Conservation (phyloP, 768 basidiomycete genomes). For the Mycena vitilis region DNA sequence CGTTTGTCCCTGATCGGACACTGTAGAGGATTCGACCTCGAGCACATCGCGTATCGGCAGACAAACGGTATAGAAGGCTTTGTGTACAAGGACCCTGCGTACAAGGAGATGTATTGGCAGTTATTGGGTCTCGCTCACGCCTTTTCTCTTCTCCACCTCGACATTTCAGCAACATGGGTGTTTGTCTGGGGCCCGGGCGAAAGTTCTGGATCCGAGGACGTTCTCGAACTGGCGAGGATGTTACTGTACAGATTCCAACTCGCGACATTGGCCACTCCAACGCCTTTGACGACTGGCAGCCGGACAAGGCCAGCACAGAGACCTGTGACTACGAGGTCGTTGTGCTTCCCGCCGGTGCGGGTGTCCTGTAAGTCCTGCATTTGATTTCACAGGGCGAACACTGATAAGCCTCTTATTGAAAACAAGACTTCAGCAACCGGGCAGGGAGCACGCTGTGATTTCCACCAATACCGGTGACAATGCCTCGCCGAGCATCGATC, state of each 20-base stretch:
- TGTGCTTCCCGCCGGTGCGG: constrained; percentile 1
- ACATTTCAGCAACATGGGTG: background rate
- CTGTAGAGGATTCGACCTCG: constrained; percentile 11
- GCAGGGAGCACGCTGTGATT: constrained; percentile 7
- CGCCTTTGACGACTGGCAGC: constrained; percentile 12
- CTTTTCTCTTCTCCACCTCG: background rate
- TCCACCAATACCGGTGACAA: background rate
- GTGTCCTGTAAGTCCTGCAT: background rate
- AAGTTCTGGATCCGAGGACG: constrained; percentile 13
- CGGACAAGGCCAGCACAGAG: background rate
- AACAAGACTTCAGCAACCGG: constrained; percentile 4
- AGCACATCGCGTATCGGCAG: constrained; percentile 2
- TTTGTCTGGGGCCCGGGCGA: constrained; percentile 1
- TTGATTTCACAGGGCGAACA: background rate
- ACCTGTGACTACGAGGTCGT: background rate
- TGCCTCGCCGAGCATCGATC: too few relatives aligned
- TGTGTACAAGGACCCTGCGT: background rate
- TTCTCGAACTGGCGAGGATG: background rate
- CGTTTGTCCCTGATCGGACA: too few relatives aligned
- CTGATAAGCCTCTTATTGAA: background rate
- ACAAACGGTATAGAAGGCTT: constrained; percentile 6
- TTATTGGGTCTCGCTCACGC: background rate
- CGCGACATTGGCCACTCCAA: background rate
- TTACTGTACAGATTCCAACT: background rate
- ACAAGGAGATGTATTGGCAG: constrained; percentile 6